phyloP scores from a whole-genome alignment of 1,139 yeast genomes.

The Taiozyma onychis region DNA sequence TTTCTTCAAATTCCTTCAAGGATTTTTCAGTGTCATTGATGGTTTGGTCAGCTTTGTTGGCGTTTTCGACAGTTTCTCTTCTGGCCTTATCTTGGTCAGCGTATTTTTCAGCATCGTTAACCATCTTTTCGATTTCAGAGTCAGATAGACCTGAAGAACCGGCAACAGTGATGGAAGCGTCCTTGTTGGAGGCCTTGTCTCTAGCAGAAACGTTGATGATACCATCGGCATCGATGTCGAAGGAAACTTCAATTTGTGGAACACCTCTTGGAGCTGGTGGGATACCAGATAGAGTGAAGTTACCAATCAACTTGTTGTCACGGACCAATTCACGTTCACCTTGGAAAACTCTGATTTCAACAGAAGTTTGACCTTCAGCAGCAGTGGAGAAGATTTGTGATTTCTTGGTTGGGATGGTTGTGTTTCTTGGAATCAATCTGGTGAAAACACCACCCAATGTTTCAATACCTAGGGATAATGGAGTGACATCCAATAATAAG shows the following conservation, averaged over 20 bases:
- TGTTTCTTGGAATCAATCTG: conserved; percentile 94
- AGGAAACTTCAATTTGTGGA: conserved; percentile 97
- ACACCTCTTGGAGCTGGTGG: conserved; percentile 99
- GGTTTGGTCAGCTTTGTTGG: conserved; percentile 96
- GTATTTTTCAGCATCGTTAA: conserved; percentile 95
- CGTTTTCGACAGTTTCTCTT: conserved; percentile 86
- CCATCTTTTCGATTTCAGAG: conserved; percentile 97
- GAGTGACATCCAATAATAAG: conserved; percentile 91
- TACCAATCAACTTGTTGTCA: conserved; percentile 98
- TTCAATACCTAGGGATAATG: conserved; percentile 96
- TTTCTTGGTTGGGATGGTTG: conserved; percentile 96
- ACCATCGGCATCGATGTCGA: conserved; percentile 98
- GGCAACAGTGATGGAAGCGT: conserved; percentile 97
- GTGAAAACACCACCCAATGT: conserved; percentile 99
- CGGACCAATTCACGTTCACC: conserved; percentile 99
- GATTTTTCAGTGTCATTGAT: conserved; percentile 95
- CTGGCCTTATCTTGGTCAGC: conserved; percentile 90
- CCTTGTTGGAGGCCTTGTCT: conserved; percentile 98
- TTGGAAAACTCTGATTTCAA: conserved; percentile 98
- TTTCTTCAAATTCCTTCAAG: conserved; percentile 88
- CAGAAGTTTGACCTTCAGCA: conserved; percentile 98
- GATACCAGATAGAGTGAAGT: conserved; percentile 92
- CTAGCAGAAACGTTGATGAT: conserved; percentile 97
- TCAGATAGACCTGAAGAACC: conserved; percentile 96
- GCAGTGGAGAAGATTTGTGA: conserved; percentile 98